A percentile compares a stretch with the other conserved stretches of the same genome.
Evolutionary conservation across 768 basidiomycete species (phyloP).

Genomic region (Lactifluus pinguis): DNA sequence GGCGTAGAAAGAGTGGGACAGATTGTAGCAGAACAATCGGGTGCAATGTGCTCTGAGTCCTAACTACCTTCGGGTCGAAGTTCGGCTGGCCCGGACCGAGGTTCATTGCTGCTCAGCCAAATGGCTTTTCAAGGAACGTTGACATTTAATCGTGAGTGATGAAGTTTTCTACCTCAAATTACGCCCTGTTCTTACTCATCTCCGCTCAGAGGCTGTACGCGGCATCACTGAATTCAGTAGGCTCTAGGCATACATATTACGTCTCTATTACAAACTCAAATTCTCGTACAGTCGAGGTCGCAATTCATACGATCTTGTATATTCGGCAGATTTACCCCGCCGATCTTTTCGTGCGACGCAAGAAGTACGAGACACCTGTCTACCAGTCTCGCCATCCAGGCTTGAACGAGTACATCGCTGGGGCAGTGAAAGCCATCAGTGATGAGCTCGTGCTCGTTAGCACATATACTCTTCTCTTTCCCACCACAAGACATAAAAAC

Average conservation of each 20-base stretch:
- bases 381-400: slow-evolving; percentile 91
- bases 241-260: slow-evolving; percentile 19
- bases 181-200: slow-evolving; percentile 21
- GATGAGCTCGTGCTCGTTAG: slow-evolving; percentile 64
- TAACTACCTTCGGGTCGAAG: background rate
- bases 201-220: slow-evolving; percentile 40
- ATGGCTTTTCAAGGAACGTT: slow-evolving; percentile 19
- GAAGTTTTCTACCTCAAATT: background rate
- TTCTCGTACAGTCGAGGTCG: slow-evolving; percentile 68
- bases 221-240: slow-evolving; percentile 67
- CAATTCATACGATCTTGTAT: slow-evolving; percentile 87
- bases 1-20: background rate
- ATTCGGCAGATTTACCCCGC: slow-evolving; percentile 85
- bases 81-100: slow-evolving; percentile 6
- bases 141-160: slow-evolving; percentile 28
- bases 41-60: background rate
- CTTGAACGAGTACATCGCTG: slow-evolving; percentile 84
- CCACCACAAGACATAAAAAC: background rate
- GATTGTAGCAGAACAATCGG: background rate
- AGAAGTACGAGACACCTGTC: slow-evolving; percentile 86
- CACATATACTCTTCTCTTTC: background rate
- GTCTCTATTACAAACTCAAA: background rate
- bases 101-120: background rate
- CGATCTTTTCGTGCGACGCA: slow-evolving; percentile 77
- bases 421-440: slow-evolving; percentile 70